phyloP scores from a whole-genome alignment of 2,329 filamentous ascomycete species.

The Cladophialophora carrionii region DNA sequence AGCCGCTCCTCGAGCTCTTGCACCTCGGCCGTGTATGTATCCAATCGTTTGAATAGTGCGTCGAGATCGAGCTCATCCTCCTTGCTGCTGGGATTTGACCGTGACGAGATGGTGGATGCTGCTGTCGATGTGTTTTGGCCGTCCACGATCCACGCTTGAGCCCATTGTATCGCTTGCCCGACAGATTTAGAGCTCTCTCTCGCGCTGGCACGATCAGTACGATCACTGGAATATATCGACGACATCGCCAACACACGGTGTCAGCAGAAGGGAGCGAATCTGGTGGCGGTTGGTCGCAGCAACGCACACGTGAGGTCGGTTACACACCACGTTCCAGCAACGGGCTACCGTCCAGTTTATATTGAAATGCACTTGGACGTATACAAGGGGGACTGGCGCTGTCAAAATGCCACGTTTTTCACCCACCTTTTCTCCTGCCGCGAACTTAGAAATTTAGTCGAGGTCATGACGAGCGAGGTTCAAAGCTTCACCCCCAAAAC shows the following conservation, averaged over 20 bases:
- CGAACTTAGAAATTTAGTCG: slow-evolving; percentile 18
- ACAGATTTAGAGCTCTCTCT: slow-evolving; percentile 12
- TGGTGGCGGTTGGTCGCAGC: neutral
- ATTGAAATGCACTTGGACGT: slow-evolving; percentile 8
- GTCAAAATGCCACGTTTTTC: slow-evolving; percentile 18
- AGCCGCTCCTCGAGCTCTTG: slow-evolving; percentile 26
- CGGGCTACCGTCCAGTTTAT: slow-evolving; percentile 4
- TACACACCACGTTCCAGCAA: slow-evolving; percentile 2
- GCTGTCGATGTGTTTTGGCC: slow-evolving; percentile 7
- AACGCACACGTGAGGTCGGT: neutral
- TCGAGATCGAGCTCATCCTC: slow-evolving; percentile 29
- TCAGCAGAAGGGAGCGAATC: neutral
- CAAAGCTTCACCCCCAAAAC: slow-evolving; percentile 7
- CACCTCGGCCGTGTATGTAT: slow-evolving; percentile 30
- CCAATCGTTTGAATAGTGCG: slow-evolving; percentile 27
- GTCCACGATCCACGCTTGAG: slow-evolving; percentile 10
- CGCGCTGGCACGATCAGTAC: neutral
- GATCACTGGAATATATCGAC: slow-evolving; percentile 17
- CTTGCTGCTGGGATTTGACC: neutral
- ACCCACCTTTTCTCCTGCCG: slow-evolving; percentile 10
- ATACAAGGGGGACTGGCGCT: neutral
- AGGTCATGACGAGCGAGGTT: slow-evolving; percentile 15
- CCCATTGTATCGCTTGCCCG: slow-evolving; percentile 11
- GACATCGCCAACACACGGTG: slow-evolving; percentile 13
- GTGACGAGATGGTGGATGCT: slow-evolving; percentile 11